These are phyloP conservation scores for Gillenia trifoliata DNA, from an alignment of 306 rosid genomes.

Conservation along the genomic window DNA sequence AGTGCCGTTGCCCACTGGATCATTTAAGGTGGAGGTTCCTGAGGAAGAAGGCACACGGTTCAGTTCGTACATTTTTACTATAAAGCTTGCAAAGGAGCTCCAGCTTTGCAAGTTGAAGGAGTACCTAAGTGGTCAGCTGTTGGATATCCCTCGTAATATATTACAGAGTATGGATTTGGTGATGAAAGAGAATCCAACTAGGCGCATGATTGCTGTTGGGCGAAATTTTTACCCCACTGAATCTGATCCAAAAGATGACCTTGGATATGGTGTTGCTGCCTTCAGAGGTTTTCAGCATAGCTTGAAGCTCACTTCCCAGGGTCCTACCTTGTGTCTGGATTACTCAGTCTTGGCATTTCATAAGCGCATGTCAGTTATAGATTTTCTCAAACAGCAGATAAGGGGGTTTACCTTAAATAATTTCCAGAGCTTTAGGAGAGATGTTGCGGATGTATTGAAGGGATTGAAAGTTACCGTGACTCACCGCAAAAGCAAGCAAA, in stretches of 20 bases:
- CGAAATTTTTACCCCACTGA: conserved; percentile 46
- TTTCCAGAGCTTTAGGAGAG: conserved; percentile 30
- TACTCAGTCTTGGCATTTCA: conserved; percentile 71
- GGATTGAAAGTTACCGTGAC: conserved; percentile 61
- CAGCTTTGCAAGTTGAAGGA: conserved; percentile 46
- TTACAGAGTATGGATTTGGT: conserved; percentile 75
- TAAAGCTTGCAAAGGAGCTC: conserved; percentile 45
- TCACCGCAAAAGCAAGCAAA: conserved; percentile 57
- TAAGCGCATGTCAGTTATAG: conserved; percentile 46
- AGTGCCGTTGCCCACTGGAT: conserved; percentile 49
- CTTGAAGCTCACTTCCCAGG: conserved; percentile 58
- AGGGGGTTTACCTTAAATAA: conserved; percentile 27
- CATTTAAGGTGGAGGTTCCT: conserved; percentile 39
- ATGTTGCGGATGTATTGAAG: conserved; percentile 30
- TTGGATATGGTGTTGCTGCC: conserved; percentile 45
- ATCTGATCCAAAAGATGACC: conserved; percentile 34
- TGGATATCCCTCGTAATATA: conserved; percentile 57
- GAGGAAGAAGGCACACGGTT: conserved; percentile 49
- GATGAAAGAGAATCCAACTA: conserved; percentile 63
- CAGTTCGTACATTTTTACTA: conserved; percentile 33
- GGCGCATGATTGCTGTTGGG: conserved; percentile 50
- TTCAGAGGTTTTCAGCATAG: conserved; percentile 55
- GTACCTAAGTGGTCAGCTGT: conserved; percentile 37
- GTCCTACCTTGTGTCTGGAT: conserved; percentile 58
- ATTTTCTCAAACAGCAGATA: conserved; percentile 42